A percentile compares a stretch with the other conserved stretches of the same genome.
These are phyloP conservation scores for Vachellia pachyceras DNA, from an alignment of 306 rosid genomes.

Conservation along the genomic window DNA sequence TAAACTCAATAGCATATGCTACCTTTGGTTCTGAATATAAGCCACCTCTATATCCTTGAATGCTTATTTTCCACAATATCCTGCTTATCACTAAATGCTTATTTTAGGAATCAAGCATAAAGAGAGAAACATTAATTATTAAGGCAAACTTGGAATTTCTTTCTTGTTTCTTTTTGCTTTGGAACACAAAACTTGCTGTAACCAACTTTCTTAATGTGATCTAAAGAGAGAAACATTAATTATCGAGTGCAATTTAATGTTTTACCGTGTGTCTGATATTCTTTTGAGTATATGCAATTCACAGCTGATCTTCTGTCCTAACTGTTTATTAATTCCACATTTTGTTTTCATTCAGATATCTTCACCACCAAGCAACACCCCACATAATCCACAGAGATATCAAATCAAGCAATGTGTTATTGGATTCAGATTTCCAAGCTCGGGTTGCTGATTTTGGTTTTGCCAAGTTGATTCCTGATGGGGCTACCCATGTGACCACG, in stretches of 20 bases:
- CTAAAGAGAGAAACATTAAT: no score
- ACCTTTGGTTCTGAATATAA: not conserved
- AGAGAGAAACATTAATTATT: not conserved
- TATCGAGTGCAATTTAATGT: no score
- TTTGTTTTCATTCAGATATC: slow-evolving; percentile 70
- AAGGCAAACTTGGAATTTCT: not conserved
- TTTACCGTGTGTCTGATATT: not conserved
- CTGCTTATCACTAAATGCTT: not conserved
- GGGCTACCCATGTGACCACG: slow-evolving; percentile 95
- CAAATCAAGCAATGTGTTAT: slow-evolving; percentile 87
- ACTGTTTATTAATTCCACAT: slow-evolving; percentile 3
- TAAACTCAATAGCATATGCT: not conserved
- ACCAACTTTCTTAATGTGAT: not conserved
- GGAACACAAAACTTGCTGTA: not conserved
- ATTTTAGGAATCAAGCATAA: not conserved
- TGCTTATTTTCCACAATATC: not conserved
- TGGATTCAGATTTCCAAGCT: slow-evolving; percentile 81
- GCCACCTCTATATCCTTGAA: not conserved
- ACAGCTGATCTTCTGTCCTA: not conserved
- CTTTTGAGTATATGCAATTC: no score
- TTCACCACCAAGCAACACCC: slow-evolving; percentile 89
- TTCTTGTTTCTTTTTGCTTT: no score
- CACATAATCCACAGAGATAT: slow-evolving; percentile 93
- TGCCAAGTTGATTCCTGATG: slow-evolving; percentile 94
- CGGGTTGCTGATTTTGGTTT: slow-evolving; percentile 97